Conservation (phyloP, 2,329 filamentous ascomycete genomes). For the Cladosporium phlei region DNA sequence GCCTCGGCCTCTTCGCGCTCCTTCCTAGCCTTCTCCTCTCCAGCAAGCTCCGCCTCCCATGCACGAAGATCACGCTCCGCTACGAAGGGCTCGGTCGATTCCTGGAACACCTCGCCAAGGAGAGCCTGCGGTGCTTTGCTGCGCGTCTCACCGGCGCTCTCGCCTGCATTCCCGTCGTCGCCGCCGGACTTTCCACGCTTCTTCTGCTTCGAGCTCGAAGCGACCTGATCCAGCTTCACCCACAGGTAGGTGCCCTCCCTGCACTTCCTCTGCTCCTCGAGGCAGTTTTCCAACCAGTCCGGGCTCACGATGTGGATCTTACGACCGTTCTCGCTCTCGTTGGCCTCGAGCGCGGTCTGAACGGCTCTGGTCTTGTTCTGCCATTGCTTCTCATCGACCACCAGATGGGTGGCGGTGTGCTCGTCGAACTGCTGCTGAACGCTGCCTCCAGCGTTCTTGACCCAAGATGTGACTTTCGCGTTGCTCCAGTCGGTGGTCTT, state of each 20-base stretch:
- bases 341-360: conserved; percentile 2
- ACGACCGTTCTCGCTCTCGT: conserved; percentile 8
- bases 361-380: conserved; percentile 31
- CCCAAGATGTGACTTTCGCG: conserved; percentile 55
- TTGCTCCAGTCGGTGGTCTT: conserved; percentile 16
- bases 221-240: conserved; percentile 17
- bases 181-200: conserved; percentile 26
- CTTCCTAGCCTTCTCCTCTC: conserved; percentile 29
- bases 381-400: conserved; percentile 62
- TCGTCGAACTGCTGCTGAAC: conserved; percentile 41
- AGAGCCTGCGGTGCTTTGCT: conserved; percentile 16
- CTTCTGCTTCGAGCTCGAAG: conserved; percentile 26
- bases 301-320: conserved; percentile 36
- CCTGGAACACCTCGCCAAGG: conserved; percentile 34
- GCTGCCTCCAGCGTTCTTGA: conserved; percentile 56
- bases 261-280: conserved; percentile 34
- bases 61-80: conserved; percentile 25
- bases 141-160: not conserved
- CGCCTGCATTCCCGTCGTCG: conserved; percentile 7
- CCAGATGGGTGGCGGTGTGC: conserved; percentile 62
- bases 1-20: conserved; percentile 27
- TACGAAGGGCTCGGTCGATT: conserved; percentile 21
- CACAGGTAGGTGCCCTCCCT: conserved; percentile 34
- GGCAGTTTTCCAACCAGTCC: conserved; percentile 47
- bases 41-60: conserved; percentile 1